phyloP scores from a whole-genome alignment of 306 rosid genomes.

The Cicer pinnatifidum region DNA sequence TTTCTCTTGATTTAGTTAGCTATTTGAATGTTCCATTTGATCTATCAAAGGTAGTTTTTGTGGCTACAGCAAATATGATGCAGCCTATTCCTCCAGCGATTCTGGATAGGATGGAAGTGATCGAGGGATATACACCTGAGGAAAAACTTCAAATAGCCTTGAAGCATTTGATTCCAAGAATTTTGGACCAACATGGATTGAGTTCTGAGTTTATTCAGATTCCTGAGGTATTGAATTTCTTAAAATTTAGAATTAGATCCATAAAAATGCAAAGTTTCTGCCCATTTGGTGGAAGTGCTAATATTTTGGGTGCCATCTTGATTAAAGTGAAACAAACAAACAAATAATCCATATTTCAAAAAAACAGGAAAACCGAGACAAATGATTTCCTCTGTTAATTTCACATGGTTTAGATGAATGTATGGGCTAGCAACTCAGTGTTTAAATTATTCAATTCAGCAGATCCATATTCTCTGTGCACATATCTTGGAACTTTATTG shows the following conservation, averaged over 20 bases:
- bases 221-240: constrained; percentile 69
- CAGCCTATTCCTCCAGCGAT: constrained; percentile 95
- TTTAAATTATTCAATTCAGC: neutral
- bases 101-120: constrained; percentile 96
- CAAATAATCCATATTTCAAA: constrained; percentile 27
- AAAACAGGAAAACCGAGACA: constrained; percentile 7
- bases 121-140: constrained; percentile 95
- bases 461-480: constrained; percentile 14
- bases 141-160: constrained; percentile 92
- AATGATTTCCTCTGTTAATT: constrained; percentile 16
- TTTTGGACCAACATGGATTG: constrained; percentile 92
- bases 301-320: constrained; percentile 20
- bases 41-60: constrained; percentile 90
- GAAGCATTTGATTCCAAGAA: constrained; percentile 93
- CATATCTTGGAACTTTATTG: constrained; percentile 30
- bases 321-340: constrained; percentile 34
- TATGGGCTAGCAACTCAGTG: constrained; percentile 29
- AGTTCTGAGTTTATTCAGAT: constrained; percentile 83
- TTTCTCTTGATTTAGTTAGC: constrained; percentile 47
- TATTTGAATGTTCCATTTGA: constrained; percentile 97
- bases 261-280: constrained; percentile 11
- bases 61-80: constrained; percentile 92
- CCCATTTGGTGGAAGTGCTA: constrained; percentile 26
- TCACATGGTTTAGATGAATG: constrained; percentile 24
- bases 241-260: neutral